Percentiles rank a stretch among this genome's conserved stretches.
These are phyloP conservation scores for Andalucia godoyi DNA, from an alignment of 78 protist species.

Conservation along the genomic window DNA sequence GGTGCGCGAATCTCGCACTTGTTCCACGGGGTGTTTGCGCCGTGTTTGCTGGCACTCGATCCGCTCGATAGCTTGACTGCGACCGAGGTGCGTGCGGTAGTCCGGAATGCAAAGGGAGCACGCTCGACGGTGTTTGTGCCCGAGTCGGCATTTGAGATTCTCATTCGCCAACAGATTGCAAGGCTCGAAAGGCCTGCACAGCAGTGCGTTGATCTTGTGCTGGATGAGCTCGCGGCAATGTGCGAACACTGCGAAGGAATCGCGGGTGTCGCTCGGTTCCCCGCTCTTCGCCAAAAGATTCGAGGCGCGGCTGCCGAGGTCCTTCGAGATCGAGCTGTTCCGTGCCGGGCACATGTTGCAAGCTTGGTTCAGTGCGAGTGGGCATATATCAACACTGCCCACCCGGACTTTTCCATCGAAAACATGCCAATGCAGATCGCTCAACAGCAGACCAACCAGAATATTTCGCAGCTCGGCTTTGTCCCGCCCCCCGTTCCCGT, in stretches of 20 bases:
- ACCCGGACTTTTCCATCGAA: constrained; percentile 68
- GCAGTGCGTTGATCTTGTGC: constrained; percentile 59
- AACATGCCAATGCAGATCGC: background rate
- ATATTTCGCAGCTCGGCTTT: too few species aligned
- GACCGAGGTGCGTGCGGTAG: constrained; percentile 61
- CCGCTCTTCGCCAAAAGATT: background rate
- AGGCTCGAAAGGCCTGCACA: constrained; percentile 58
- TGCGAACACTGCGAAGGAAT: background rate
- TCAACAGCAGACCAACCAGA: background rate
- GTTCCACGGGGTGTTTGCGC: constrained; percentile 60
- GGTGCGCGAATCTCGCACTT: constrained; percentile 91
- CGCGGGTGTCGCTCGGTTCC: constrained; percentile 1
- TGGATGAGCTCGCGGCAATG: constrained; percentile 54
- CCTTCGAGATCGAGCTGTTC: background rate
- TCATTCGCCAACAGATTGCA: constrained; percentile 63
- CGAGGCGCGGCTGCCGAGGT: background rate
- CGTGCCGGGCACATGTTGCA: background rate
- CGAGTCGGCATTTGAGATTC: constrained; percentile 74
- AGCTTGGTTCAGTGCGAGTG: constrained; percentile 53
- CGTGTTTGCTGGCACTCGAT: background rate
- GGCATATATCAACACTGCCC: constrained; percentile 74
- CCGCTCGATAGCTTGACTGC: constrained; percentile 35
- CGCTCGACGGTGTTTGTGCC: constrained; percentile 74
- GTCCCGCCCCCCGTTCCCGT: too few species aligned
- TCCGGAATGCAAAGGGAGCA: constrained; percentile 77